Percentiles rank a stretch among this genome's conserved stretches.
Evolutionary conservation across 2,329 filamentous ascomycete species (phyloP).

Genomic region (Arthrocladium fulminans): DNA sequence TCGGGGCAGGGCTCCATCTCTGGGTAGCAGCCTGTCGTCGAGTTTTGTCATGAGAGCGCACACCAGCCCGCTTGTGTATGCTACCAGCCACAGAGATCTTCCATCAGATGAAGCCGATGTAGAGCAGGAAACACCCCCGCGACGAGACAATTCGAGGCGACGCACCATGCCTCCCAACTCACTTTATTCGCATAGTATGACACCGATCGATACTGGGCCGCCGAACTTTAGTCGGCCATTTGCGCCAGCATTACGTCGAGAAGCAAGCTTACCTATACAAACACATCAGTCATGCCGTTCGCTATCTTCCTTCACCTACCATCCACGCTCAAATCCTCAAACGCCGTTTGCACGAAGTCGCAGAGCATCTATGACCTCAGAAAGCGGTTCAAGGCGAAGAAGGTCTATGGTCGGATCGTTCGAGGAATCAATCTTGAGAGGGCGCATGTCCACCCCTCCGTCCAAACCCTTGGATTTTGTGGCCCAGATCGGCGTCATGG

Average conservation of each 20-base stretch:
- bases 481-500: conserved; percentile 89
- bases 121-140: conserved; percentile 33
- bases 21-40: conserved; percentile 64
- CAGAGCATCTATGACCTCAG: conserved; percentile 64
- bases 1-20: conserved; percentile 43
- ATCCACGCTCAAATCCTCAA: conserved; percentile 41
- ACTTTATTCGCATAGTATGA: conserved; percentile 42
- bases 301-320: conserved; percentile 51
- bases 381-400: conserved; percentile 70
- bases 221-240: conserved; percentile 35
- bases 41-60: conserved; percentile 80
- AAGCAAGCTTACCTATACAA: conserved; percentile 58
- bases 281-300: conserved; percentile 72
- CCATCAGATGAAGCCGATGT: conserved; percentile 46
- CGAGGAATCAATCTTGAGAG: conserved; percentile 89
- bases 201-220: conserved; percentile 28
- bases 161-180: conserved; percentile 62
- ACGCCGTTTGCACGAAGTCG: conserved; percentile 45
- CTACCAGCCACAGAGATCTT: conserved; percentile 73
- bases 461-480: conserved; percentile 88
- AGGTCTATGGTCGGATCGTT: conserved; percentile 97
- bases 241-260: conserved; percentile 44
- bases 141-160: conserved; percentile 43
- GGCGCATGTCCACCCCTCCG: conserved; percentile 92
- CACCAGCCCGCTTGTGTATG: conserved; percentile 85